Base-by-base conservation (phyloP, 208 protist species). In the Trypanosoma melophagium region DNA sequence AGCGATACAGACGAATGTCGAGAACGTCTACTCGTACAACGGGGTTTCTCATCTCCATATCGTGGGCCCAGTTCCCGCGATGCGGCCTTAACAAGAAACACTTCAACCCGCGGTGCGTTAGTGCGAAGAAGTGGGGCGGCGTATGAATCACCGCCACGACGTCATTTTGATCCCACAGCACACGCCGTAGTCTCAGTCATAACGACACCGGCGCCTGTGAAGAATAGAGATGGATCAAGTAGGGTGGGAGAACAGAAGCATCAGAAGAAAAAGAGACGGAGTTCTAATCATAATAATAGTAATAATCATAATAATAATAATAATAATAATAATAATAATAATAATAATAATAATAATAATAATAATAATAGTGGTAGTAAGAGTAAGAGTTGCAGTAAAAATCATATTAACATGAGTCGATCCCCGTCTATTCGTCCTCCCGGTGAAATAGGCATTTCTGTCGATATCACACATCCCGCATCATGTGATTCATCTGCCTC, bases 341-440 rank as follows among this genome's bases (percentile, higher is more conserved):
- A n/a, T n/a, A n/a, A n/a, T n/a, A n/a, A n/a, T n/a, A n/a, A n/a
- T n/a, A n/a, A n/a, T n/a, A n/a, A n/a, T n/a, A n/a, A n/a, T n/a
- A n/a, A n/a, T n/a, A n/a, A n/a, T n/a, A n/a, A n/a, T n/a, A n/a
- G n/a, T n/a, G n/a, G n/a, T n/a, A n/a, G n/a, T n/a, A n/a, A n/a
- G n/a, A n/a, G n/a, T n/a, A n/a, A n/a, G n/a, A n/a, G n/a, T n/a
- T n/a, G n/a, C n/a, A n/a, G n/a, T n/a, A n/a, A n/a, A n/a, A n/a
- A n/a, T n/a, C n/a, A n/a, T n/a, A n/a, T n/a, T n/a, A n/a, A n/a
- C n/a, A n/a, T n/a, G n/a, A 19, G 14, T 57, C 25, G 8, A n/a
- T 58, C 50, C 21, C 50, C 61, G 17, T 66, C 61, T 21, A 57
- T 57, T 42, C 61, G 50, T 21, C n/a, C 61, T 38, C 50, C 61